A percentile compares a stretch with the other conserved stretches of the same genome.
These are phyloP conservation scores for Misopates orontium DNA, from an alignment of 257 asterid genomes.

Conservation along the genomic window DNA sequence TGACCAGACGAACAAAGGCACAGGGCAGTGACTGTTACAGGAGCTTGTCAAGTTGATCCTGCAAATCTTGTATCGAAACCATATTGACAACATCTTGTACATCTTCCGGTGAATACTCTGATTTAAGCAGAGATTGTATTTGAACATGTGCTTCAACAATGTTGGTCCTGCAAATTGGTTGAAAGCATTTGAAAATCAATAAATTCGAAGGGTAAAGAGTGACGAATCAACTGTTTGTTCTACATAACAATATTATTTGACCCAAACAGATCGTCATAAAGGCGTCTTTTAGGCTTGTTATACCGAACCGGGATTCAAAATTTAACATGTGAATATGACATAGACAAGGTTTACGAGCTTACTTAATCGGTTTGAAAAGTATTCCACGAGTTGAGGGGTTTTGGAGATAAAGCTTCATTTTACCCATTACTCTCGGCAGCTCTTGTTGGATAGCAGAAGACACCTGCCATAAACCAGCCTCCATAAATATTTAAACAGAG, in stretches of 20 bases:
- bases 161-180: constrained; percentile 69
- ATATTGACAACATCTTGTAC: constrained; percentile 47
- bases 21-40: constrained; percentile 29
- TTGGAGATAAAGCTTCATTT: constrained; percentile 97
- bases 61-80: constrained; percentile 66
- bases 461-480: constrained; percentile 49
- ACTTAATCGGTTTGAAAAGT: constrained; percentile 96
- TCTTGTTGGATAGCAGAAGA: constrained; percentile 73
- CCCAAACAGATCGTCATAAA: neutral
- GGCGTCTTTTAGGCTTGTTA: neutral
- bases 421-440: constrained; percentile 74
- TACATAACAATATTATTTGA: neutral
- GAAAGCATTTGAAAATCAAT: constrained; percentile 2
- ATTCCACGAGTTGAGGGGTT: constrained; percentile 90
- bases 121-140: constrained; percentile 69
- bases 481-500: neutral
- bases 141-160: constrained; percentile 87
- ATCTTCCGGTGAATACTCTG: constrained; percentile 80
- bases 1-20: too few species aligned
- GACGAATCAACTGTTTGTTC: neutral
- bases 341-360: constrained; percentile 27
- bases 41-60: constrained; percentile 75
- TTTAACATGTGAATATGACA: neutral
- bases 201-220: neutral
- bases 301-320: neutral